A percentile compares a stretch with the other conserved stretches of the same genome.
These are phyloP conservation scores for Cryptococcus sp. DNA, from an alignment of 1,284 basidiomycete genomes.

Conservation along the genomic window DNA sequence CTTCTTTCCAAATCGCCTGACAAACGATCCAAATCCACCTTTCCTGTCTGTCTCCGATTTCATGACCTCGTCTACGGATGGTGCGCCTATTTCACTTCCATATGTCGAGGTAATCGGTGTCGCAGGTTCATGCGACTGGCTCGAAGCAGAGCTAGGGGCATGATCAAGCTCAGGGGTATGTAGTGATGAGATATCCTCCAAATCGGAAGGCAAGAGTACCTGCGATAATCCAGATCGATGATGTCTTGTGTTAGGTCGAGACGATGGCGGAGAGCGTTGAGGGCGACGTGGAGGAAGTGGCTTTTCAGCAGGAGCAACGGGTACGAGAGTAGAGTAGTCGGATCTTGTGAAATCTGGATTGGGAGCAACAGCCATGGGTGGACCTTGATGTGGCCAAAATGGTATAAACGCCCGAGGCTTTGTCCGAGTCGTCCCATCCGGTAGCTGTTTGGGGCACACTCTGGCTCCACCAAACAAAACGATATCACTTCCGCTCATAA, in stretches of 20 bases:
- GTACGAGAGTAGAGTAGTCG: not conserved
- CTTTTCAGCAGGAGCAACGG: not conserved
- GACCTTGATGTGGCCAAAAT: not conserved
- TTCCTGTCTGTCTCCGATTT: not conserved
- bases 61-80: not conserved
- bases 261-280: not conserved
- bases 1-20: not conserved
- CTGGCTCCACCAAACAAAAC: constrained; percentile 34
- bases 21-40: not conserved
- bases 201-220: not conserved
- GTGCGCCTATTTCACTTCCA: not conserved
- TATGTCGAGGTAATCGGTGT: not conserved
- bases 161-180: not conserved
- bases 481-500: constrained; percentile 21
- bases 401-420: not conserved
- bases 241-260: not conserved
- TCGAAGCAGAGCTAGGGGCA: not conserved
- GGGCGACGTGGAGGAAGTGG: not conserved
- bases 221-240: not conserved
- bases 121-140: not conserved
- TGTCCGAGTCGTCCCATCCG: not conserved
- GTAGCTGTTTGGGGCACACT: not conserved
- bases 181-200: not conserved
- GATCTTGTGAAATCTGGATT: not conserved
- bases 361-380: not conserved